Conservation (phyloP, 2,329 filamentous ascomycete species). For the Xylaria sp. region DNA sequence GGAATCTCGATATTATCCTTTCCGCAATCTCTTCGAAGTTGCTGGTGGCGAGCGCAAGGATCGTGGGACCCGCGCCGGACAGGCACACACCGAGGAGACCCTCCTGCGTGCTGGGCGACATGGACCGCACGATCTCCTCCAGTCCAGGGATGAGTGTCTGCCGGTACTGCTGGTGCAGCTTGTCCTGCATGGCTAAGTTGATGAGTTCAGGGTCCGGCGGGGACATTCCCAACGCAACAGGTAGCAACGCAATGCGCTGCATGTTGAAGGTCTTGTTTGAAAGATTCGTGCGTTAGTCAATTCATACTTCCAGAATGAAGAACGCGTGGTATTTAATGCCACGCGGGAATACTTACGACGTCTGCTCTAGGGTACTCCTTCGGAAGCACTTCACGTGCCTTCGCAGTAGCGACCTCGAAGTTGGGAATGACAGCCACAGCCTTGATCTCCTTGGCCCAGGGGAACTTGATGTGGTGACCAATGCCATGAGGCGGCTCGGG, state of each 20-base stretch:
- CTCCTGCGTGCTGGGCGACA: conserved; percentile 80
- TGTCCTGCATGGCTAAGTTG: conserved; percentile 97
- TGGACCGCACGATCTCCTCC: conserved; percentile 81
- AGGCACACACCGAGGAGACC: conserved; percentile 91
- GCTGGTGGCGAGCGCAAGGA: conserved; percentile 82
- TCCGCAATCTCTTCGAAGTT: conserved; percentile 85
- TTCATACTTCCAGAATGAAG: background rate
- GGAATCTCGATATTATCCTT: conserved; percentile 70
- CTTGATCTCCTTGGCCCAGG: conserved; percentile 92
- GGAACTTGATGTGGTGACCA: conserved; percentile 93
- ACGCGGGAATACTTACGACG: conserved; percentile 54
- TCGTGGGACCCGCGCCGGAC: conserved; percentile 90
- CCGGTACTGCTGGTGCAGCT: conserved; percentile 94
- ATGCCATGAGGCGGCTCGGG: conserved; percentile 88
- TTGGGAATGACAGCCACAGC: conserved; percentile 93
- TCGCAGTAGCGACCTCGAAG: conserved; percentile 92
- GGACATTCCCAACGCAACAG: conserved; percentile 80
- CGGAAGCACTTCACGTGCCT: conserved; percentile 80
- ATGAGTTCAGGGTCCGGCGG: conserved; percentile 91
- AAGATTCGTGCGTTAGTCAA: conserved; percentile 5
- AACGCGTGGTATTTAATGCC: background rate
- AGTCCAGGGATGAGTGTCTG: conserved; percentile 87
- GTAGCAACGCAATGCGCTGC: conserved; percentile 85
- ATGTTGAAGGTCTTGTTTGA: conserved; percentile 70
- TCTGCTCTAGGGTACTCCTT: conserved; percentile 73